These are phyloP conservation scores for Cryptococcus sp. DNA, from an alignment of 1,284 basidiomycete genomes.

Conservation along the genomic window DNA sequence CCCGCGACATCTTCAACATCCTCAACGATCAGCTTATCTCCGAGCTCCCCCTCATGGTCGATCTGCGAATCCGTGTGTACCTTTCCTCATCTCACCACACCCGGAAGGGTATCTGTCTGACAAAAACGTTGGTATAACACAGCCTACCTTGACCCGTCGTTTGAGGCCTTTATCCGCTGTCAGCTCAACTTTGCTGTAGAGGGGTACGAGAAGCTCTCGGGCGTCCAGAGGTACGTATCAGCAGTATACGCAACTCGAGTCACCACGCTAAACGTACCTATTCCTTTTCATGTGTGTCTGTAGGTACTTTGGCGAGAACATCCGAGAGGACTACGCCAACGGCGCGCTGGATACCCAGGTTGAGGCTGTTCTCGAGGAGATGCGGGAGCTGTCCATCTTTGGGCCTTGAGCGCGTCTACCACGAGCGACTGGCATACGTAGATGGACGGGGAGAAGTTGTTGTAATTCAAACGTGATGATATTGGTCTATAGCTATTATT, in stretches of 20 bases:
- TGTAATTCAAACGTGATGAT: background rate
- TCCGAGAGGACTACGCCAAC: slow-evolving; percentile 94
- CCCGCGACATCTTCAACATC: slow-evolving; percentile 87
- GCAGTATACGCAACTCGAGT: background rate
- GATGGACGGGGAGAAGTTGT: background rate
- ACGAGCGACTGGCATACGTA: too few species aligned
- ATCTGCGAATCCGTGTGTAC: slow-evolving; percentile 75
- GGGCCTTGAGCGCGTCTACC: slow-evolving; percentile 30
- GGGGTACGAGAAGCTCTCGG: slow-evolving; percentile 95
- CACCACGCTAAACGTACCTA: too few species aligned
- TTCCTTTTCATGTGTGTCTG: background rate
- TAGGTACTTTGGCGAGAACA: slow-evolving; percentile 77
- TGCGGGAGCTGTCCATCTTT: slow-evolving; percentile 92
- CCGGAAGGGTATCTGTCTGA: too few species aligned
- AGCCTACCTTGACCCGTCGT: slow-evolving; percentile 91
- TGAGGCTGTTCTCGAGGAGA: slow-evolving; percentile 89
- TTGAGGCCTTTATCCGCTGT: slow-evolving; percentile 98
- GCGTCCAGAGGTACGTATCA: slow-evolving; percentile 77
- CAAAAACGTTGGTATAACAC: background rate
- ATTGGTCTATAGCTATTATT: background rate
- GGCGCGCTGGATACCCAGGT: slow-evolving; percentile 95
- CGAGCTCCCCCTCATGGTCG: slow-evolving; percentile 88
- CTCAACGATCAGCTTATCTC: slow-evolving; percentile 87
- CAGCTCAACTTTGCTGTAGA: slow-evolving; percentile 96
- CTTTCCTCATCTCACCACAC: background rate